Percentiles rank a stretch among this genome's conserved stretches.
Conservation (phyloP, 2,329 filamentous ascomycete genomes). For the Phoma sp. region DNA sequence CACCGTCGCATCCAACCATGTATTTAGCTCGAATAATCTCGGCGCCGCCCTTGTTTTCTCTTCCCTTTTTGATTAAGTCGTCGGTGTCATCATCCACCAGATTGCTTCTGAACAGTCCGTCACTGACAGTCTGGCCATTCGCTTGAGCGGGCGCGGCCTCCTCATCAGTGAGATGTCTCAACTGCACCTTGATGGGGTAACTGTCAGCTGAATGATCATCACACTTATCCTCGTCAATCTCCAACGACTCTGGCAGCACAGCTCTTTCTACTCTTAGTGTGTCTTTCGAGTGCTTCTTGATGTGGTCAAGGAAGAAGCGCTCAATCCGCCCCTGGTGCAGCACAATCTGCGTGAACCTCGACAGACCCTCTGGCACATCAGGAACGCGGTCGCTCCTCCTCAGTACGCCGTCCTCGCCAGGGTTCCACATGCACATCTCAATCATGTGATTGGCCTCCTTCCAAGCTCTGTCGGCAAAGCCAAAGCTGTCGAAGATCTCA, state of each 20-base stretch:
- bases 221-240: constrained; percentile 59
- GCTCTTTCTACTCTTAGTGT: constrained; percentile 61
- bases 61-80: constrained; percentile 54
- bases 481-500: constrained; percentile 65
- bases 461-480: constrained; percentile 67
- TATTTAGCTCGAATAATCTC: constrained; percentile 65
- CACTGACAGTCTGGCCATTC: constrained; percentile 42
- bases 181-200: constrained; percentile 66
- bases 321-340: constrained; percentile 76
- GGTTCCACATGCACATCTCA: constrained; percentile 65
- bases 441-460: constrained; percentile 72
- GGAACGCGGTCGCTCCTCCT: constrained; percentile 65
- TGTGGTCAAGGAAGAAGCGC: constrained; percentile 67
- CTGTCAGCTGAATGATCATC: constrained; percentile 54
- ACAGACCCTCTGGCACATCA: constrained; percentile 67
- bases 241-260: constrained; percentile 62
- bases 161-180: constrained; percentile 64
- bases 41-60: constrained; percentile 40
- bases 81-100: constrained; percentile 63
- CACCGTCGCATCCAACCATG: constrained; percentile 71
- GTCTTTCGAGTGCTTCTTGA: constrained; percentile 62
- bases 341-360: constrained; percentile 68
- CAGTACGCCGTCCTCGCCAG: constrained; percentile 63
- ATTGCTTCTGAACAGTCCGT: constrained; percentile 67
- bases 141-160: constrained; percentile 61